Conservation (phyloP, 352 stramenopile species). For the Pythium myriotylum region DNA sequence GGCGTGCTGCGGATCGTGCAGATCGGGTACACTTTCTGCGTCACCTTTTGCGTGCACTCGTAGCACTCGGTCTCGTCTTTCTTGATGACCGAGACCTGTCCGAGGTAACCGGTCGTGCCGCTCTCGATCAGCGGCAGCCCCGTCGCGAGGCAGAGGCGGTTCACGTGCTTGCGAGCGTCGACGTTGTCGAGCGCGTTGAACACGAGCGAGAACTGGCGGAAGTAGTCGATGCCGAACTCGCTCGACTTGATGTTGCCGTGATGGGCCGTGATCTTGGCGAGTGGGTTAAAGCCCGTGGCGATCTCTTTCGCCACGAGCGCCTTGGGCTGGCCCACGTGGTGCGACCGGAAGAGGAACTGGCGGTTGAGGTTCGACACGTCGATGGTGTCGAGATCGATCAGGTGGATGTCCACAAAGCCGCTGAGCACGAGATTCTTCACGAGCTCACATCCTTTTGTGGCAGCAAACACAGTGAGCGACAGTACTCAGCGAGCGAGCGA, state of each 20-base stretch:
- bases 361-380: slow-evolving; percentile 99
- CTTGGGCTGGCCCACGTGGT: slow-evolving; percentile 98
- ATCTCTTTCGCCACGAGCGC: slow-evolving; percentile 86
- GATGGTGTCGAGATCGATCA: slow-evolving; percentile 99
- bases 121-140: slow-evolving; percentile 94
- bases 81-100: slow-evolving; percentile 98
- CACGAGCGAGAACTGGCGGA: slow-evolving; percentile 96
- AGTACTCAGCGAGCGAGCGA: too few relatives aligned
- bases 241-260: slow-evolving; percentile 98
- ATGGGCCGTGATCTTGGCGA: slow-evolving; percentile 90
- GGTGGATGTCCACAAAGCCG: slow-evolving; percentile 91
- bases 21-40: slow-evolving; percentile 99
- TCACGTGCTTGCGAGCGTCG: slow-evolving; percentile 98
- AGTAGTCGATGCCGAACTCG: slow-evolving; percentile 94
- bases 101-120: slow-evolving; percentile 98
- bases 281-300: slow-evolving; percentile 88
- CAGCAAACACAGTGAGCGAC: not conserved
- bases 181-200: slow-evolving; percentile 99
- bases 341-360: slow-evolving; percentile 98
- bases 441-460: slow-evolving; percentile 92
- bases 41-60: slow-evolving; percentile 95
- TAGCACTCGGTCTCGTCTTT: slow-evolving; percentile 98
- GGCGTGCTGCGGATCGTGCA: slow-evolving; percentile 99
- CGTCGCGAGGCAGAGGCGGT: slow-evolving; percentile 96
- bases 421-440: slow-evolving; percentile 99